Evolutionary conservation across 257 asterid species (phyloP), one percentile per base, ranked within the genome.

Genomic region (Agastache rugosa): DNA sequence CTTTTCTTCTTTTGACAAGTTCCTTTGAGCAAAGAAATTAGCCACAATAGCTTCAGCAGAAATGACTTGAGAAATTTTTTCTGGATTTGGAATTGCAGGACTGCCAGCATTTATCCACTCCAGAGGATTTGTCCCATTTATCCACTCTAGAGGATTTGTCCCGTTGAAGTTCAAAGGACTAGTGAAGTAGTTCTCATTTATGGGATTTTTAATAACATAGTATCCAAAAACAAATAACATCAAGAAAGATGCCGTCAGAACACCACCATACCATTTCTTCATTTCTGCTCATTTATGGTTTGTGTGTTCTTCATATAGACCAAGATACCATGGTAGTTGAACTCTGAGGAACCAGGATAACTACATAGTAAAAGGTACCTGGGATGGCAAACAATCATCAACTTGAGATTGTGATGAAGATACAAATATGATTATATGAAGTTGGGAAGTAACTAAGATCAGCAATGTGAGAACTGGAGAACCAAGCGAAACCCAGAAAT

Each of bases 131-230:
- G 94, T 92, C 62, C 85, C 80, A 51, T 85, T 81, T 73, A 90
- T 88, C 99, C 99, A 90, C 85, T 87, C 89, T 62, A 95, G 96
- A 74, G 97, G 99, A 77, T 95, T 87, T 23, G 94, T 92, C 62
- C 85, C 80, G 59, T 85, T 89, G 71, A 86, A 77, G 78, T 71
- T 75, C 9, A 77, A 16, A 31, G 90, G 85, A 83, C 79, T 83
- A 3, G 91, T 76, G 58, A 87, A 31, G 79, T 81, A 89, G 27
- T 62, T 77, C 72, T 85, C 93, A 53, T 76, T 83, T 82, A 91
- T 77, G 73, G 99, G 96, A 78, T 75, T 88, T 78, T 73, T 81
- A 62, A 89, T 76, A 45, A 80, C 81, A 67, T 78, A 85, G 75
- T 78, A 92, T 68, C 94, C 99, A 68, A 95, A 70, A 69, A 87